These are phyloP conservation scores for Stipa capillata DNA, from an alignment of 176 grass and related monocot species.

Conservation along the genomic window DNA sequence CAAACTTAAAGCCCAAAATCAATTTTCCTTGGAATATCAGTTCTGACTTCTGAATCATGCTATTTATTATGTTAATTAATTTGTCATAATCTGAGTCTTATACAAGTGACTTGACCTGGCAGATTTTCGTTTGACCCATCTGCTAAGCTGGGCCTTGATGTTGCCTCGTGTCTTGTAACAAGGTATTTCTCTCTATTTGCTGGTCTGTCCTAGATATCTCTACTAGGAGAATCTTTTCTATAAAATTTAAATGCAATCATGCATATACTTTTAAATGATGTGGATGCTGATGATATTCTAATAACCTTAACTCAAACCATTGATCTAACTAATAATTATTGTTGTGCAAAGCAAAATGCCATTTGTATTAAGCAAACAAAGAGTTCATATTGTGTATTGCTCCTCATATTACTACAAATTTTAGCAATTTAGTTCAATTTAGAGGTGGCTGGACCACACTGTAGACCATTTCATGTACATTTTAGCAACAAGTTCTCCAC, in stretches of 20 bases:
- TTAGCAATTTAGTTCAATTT: background rate
- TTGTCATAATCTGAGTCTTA: background rate
- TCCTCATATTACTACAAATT: background rate
- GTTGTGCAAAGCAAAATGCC: background rate
- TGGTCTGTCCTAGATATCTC: background rate
- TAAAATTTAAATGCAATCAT: background rate
- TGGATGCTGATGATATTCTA: background rate
- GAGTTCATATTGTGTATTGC: background rate
- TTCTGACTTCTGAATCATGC: background rate
- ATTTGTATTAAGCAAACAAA: background rate
- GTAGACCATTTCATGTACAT: background rate
- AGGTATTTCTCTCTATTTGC: constrained; percentile 46
- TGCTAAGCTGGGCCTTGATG: constrained; percentile 78
- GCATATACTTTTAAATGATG: too few relatives aligned
- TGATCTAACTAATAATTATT: background rate
- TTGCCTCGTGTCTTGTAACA: constrained; percentile 91
- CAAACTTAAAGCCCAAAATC: background rate
- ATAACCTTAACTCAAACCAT: background rate
- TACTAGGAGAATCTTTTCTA: background rate
- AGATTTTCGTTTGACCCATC: constrained; percentile 94
- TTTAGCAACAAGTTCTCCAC: background rate
- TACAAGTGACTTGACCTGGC: constrained; percentile 2
- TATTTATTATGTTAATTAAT: background rate
- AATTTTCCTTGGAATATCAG: background rate
- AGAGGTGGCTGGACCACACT: background rate